Conservation (phyloP, 169 alveolate genomes). For the Cystoisospora suis region DNA sequence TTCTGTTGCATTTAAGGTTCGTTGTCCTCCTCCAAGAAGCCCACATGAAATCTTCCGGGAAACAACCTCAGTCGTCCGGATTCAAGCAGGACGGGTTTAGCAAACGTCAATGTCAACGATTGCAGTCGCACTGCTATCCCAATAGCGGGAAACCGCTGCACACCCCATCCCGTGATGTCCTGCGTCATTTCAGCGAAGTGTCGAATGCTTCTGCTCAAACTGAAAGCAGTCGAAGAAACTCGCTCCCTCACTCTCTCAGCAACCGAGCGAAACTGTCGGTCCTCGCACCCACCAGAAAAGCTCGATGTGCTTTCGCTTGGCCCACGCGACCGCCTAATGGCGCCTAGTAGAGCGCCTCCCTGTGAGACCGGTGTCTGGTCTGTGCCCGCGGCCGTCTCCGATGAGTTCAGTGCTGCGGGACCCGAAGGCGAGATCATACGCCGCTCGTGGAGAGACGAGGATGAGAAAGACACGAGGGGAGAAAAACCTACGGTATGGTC, state of each 20-base stretch:
- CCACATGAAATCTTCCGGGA: background rate
- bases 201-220: background rate
- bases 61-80: background rate
- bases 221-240: too few relatives aligned
- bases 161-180: background rate
- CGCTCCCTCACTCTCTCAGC: background rate
- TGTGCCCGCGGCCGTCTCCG: constrained; percentile 1
- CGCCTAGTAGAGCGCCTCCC: background rate
- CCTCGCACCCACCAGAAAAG: background rate
- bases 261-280: background rate
- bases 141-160: background rate
- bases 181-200: background rate
- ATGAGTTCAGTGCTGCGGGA: background rate
- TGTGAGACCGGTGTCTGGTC: background rate
- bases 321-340: background rate
- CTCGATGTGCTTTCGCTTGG: background rate
- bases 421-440: background rate
- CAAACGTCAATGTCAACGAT: background rate
- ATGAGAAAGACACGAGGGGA: background rate
- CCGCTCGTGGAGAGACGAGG: background rate
- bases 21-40: background rate
- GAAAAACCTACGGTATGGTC: background rate
- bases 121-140: background rate
- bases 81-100: background rate
- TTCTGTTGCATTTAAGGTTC: background rate